Base-by-base conservation (phyloP, 345 rosid species). In the Sapria himalayana region DNA sequence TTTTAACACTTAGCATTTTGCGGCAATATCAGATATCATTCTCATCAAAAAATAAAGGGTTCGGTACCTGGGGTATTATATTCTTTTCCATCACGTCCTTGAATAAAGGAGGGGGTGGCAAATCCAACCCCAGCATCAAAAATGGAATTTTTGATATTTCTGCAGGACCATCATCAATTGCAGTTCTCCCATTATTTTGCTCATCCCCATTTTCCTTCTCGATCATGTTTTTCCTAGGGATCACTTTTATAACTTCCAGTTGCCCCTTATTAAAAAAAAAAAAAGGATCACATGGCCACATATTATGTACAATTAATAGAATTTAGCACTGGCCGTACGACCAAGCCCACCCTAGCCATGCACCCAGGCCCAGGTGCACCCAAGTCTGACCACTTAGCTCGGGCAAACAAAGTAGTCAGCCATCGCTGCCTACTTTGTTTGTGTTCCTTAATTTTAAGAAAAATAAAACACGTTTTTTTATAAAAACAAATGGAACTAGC, bases 31-130 rank as follows among this genome's bases (percentile, higher is more conserved):
- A n/a, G n/a, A n/a, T n/a, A n/a, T n/a, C n/a, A n/a, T n/a, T n/a
- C n/a, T n/a, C n/a, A n/a, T 9, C 15, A 23, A 49, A 38, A 38
- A 12, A 19, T 9, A 33, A 5, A 19, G 12, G 15, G 60, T 8
- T 20, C n/a, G 25, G 3, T 66, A 79, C 99, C 92, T 89, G 99
- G 3, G 95, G 99, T 48, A 89, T 89, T 4, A 89, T 89, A 59
- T 84, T 89, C 62, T 89, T 89, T 67, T 89, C 99, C 99, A 89
- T 79, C 52, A 84, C 92, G 44, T 89, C 99, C 68, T 77, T 67
- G 65, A 89, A 89, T 46, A 89, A 81, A 25, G 95, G 99, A 3
- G 93, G 93, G 14, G 94, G 95, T 6, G 99, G 99, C 66, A 89
- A 70, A 68, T 89, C 99, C 49, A 89, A 62, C 18, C 95, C 95